Evolutionary conservation across 148 eudicot genomes (phyloP).

Genomic region (Fagopyrum tataricum): DNA sequence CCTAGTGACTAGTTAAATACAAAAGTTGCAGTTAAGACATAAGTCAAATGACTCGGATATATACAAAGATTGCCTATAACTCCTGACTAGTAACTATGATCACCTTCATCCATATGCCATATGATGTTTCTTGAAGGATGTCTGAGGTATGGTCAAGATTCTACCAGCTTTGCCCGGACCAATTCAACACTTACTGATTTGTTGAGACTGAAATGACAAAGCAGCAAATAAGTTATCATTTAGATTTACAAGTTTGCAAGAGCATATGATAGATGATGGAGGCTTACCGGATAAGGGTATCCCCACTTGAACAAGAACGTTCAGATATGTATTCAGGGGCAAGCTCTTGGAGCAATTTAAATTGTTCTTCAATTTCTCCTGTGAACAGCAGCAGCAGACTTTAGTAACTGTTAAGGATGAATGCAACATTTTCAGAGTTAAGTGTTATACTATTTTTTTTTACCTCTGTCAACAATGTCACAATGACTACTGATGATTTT

Average conservation of each 20-base stretch:
- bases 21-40: background rate
- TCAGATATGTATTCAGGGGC: constrained; percentile 72
- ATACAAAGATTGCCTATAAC: background rate
- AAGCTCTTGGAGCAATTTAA: constrained; percentile 58
- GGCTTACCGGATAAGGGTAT: constrained; percentile 53
- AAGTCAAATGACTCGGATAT: background rate
- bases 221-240: background rate
- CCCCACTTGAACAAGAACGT: constrained; percentile 46
- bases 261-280: background rate
- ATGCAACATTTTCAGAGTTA: too few relatives aligned
- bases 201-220: constrained; percentile 51
- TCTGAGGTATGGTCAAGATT: constrained; percentile 19
- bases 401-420: constrained; percentile 1
- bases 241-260: constrained; percentile 3
- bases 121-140: background rate
- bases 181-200: constrained; percentile 41
- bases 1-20: background rate
- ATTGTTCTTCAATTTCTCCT: constrained; percentile 84
- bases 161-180: constrained; percentile 46
- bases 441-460: background rate
- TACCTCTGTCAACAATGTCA: constrained; percentile 66
- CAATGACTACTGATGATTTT: constrained; percentile 39
- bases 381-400: background rate
- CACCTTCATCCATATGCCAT: background rate
- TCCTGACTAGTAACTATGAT: background rate